Evolutionary conservation across 257 asterid species (phyloP).

Genomic region (Jasminum sambac): DNA sequence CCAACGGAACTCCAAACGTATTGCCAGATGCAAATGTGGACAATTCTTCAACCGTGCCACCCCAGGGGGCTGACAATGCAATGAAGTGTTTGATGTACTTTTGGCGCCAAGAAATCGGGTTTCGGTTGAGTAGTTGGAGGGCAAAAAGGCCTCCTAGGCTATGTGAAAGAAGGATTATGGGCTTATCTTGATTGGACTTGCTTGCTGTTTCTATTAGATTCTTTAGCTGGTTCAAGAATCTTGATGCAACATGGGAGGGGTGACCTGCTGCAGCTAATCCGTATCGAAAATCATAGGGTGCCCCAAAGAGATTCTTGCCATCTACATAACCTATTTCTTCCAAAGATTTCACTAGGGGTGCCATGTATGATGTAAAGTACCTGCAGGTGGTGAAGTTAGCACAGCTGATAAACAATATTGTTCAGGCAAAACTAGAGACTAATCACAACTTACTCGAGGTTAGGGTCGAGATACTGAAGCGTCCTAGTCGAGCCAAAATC

Average conservation of each 20-base stretch:
- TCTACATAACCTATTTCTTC: slow-evolving; percentile 58
- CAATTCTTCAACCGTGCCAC: slow-evolving; percentile 75
- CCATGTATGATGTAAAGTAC: slow-evolving; percentile 67
- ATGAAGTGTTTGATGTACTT: slow-evolving; percentile 68
- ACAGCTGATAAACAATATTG: no score
- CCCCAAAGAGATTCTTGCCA: slow-evolving; percentile 71
- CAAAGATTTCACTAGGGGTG: slow-evolving; percentile 53
- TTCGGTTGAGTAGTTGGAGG: slow-evolving; percentile 57
- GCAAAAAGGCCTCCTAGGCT: slow-evolving; percentile 74
- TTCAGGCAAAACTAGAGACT: not conserved
- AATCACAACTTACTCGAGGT: slow-evolving; percentile 54
- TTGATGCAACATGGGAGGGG: slow-evolving; percentile 52
- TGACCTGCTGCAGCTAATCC: slow-evolving; percentile 72
- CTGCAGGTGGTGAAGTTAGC: slow-evolving; percentile 35
- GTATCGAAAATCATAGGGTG: slow-evolving; percentile 86
- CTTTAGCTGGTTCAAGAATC: slow-evolving; percentile 53
- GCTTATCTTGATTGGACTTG: slow-evolving; percentile 48
- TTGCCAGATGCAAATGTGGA: slow-evolving; percentile 72
- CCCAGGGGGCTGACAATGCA: slow-evolving; percentile 85
- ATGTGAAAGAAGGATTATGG: slow-evolving; percentile 71
- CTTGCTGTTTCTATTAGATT: slow-evolving; percentile 55
- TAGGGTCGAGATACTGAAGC: slow-evolving; percentile 74
- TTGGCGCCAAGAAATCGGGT: slow-evolving; percentile 51
- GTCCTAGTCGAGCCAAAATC: slow-evolving; percentile 54
- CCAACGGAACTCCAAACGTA: slow-evolving; percentile 70